Evolutionary conservation across 2,329 filamentous ascomycete species (phyloP), one percentile per base, ranked within the genome.

Genomic region (Byssothecium circinans): DNA sequence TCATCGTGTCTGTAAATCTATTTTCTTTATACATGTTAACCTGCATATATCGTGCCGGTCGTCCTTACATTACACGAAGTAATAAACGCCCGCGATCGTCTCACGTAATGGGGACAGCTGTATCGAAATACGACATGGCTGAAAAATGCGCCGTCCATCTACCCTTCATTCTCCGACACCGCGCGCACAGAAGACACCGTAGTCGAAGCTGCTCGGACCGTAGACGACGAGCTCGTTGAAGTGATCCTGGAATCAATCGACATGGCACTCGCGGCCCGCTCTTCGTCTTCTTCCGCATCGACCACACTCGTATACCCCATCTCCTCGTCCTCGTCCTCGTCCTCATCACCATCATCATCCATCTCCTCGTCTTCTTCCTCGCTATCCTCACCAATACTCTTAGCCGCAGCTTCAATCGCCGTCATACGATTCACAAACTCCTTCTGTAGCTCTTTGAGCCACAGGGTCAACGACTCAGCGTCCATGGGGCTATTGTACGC

Each of bases 371-470:
- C 49, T 22, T 43, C 41, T n/a, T 43, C 40, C 15, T 54, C 54
- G 8, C 25, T 35, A 10, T 48, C 47, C 10, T 48, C 49, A 8
- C 30, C 50, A 18, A 52, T 47, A 14, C 50, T 44, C 10, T 35
- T 44, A n/a, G 47, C 36, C 43, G 76, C 71, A n/a, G 65, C 64
- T 36, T 88, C 83, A 22, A 91, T 81, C 1, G 78, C 78, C 18
- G 82, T 78, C 88, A 95, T 91, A 7, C 81, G 76, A 4, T 77
- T 58, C 7, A 88, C 78, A 61, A 96, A 96, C 44, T 95, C 88
- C 40, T 80, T 80, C 64, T 92, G 89, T 11, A 94, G 68, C 50
- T 79, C 80, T 45, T 72, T 75, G 36, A 94, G 69, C 79, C 88
- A 91, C 36, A 73, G 75, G 17, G 75, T 73, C 23, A 96, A 71